Conservation (phyloP, 768 basidiomycete genomes). For the Pleurotus tuoliensis region DNA sequence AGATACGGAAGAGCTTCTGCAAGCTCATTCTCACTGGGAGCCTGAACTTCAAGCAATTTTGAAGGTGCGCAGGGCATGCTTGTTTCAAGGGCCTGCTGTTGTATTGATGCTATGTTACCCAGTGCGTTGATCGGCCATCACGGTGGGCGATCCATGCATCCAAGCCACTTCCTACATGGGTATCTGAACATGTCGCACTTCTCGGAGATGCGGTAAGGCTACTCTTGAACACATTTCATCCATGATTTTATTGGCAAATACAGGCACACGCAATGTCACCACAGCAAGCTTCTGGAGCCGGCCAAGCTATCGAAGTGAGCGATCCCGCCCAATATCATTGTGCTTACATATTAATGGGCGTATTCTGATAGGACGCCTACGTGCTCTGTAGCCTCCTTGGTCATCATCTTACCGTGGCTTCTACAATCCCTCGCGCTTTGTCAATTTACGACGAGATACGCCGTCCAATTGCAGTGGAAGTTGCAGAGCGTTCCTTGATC, state of each 20-base stretch:
- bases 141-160: slow-evolving; percentile 38
- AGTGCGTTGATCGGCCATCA: slow-evolving; percentile 32
- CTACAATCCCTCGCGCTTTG: slow-evolving; percentile 25
- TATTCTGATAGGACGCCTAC: slow-evolving; percentile 36
- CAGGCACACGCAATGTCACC: slow-evolving; percentile 46
- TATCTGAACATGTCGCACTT: slow-evolving; percentile 32
- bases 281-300: slow-evolving; percentile 44
- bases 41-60: slow-evolving; percentile 39
- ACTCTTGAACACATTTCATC: background rate
- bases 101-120: background rate
- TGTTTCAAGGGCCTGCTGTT: too few species aligned
- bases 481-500: slow-evolving; percentile 21
- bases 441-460: slow-evolving; percentile 34
- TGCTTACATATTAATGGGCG: background rate
- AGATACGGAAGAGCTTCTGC: slow-evolving; percentile 32
- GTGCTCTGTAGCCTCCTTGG: slow-evolving; percentile 40
- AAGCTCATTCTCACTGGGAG: slow-evolving; percentile 40
- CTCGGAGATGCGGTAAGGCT: slow-evolving; percentile 40
- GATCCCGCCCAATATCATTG: background rate
- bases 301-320: slow-evolving; percentile 47
- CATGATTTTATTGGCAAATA: background rate
- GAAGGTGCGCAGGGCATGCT: slow-evolving; percentile 23
- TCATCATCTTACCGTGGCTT: slow-evolving; percentile 19
- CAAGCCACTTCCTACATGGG: slow-evolving; percentile 31
- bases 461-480: slow-evolving; percentile 29